These are phyloP conservation scores for Phaeosphaeriaceae sp. DNA, from an alignment of 2,329 filamentous ascomycete species.

Conservation along the genomic window DNA sequence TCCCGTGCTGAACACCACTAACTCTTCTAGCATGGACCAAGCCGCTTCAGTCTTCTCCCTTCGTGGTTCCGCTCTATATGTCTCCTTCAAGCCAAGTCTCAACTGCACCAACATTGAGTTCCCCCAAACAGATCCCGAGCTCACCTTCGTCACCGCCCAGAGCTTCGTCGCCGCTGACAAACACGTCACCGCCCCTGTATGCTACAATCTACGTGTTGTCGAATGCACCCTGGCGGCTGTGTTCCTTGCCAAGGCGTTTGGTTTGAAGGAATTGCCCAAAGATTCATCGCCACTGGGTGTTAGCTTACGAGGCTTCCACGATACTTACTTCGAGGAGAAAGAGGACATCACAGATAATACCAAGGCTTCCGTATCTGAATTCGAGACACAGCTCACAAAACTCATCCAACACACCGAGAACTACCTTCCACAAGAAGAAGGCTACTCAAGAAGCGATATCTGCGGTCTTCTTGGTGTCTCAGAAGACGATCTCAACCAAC, in stretches of 20 bases:
- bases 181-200: conserved; percentile 87
- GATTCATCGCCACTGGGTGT: conserved; percentile 85
- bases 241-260: conserved; percentile 65
- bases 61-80: conserved; percentile 84
- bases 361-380: conserved; percentile 52
- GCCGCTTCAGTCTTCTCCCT: conserved; percentile 92
- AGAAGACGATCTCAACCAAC: conserved; percentile 73
- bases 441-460: conserved; percentile 89
- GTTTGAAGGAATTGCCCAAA: conserved; percentile 65
- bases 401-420: conserved; percentile 73
- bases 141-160: conserved; percentile 92
- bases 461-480: conserved; percentile 72
- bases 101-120: conserved; percentile 79
- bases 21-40: conserved; percentile 82
- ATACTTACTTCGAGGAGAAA: conserved; percentile 72
- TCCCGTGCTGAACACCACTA: conserved; percentile 13
- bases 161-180: conserved; percentile 95
- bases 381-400: conserved; percentile 70
- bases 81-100: conserved; percentile 84
- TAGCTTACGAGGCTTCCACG: conserved; percentile 85
- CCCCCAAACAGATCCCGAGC: conserved; percentile 78
- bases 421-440: conserved; percentile 77
- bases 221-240: conserved; percentile 89
- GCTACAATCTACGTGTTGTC: conserved; percentile 96
- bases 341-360: conserved; percentile 57